Conservation (phyloP, 2,329 filamentous ascomycete species). For the Pseudocercospora crystallina region DNA sequence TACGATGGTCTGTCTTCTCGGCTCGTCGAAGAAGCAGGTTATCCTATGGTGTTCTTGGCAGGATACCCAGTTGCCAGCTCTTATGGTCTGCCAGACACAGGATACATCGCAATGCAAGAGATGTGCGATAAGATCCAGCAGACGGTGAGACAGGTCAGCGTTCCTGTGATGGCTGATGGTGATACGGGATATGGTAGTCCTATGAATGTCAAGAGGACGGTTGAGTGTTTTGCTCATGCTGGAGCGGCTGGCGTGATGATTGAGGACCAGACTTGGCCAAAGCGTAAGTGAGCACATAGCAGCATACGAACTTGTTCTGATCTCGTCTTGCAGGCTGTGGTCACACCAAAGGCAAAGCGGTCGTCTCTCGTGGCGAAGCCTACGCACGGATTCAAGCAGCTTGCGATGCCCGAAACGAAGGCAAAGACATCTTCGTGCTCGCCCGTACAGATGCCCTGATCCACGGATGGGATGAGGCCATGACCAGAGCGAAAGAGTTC, state of each 20-base stretch:
- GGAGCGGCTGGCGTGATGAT: conserved; percentile 44
- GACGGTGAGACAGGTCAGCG: conserved; percentile 37
- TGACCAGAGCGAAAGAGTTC: conserved; percentile 43
- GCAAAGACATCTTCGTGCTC: conserved; percentile 48
- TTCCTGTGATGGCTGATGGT: conserved; percentile 49
- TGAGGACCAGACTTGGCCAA: conserved; percentile 53
- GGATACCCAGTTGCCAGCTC: conserved; percentile 43
- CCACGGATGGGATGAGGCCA: conserved; percentile 47
- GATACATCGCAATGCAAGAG: conserved; percentile 51
- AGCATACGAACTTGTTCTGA: too few species aligned
- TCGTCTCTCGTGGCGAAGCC: conserved; percentile 48
- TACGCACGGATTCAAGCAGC: conserved; percentile 50
- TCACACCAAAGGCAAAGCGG: conserved; percentile 49
- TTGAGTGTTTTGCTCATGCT: conserved; percentile 45
- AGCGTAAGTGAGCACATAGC: too few species aligned
- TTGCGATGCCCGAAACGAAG: conserved; percentile 47
- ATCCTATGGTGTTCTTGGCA: conserved; percentile 47
- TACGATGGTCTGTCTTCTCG: conserved; percentile 37
- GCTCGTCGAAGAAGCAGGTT: conserved; percentile 48
- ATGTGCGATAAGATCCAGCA: conserved; percentile 44
- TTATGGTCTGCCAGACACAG: conserved; percentile 48
- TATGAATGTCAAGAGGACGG: conserved; percentile 49
- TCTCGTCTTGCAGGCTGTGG: conserved; percentile 40
- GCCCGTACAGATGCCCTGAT: conserved; percentile 48
- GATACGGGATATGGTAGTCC: conserved; percentile 52